Evolutionary conservation across 371 early-diverging fungal species (phyloP).

Genomic region (Mortierella sp.): DNA sequence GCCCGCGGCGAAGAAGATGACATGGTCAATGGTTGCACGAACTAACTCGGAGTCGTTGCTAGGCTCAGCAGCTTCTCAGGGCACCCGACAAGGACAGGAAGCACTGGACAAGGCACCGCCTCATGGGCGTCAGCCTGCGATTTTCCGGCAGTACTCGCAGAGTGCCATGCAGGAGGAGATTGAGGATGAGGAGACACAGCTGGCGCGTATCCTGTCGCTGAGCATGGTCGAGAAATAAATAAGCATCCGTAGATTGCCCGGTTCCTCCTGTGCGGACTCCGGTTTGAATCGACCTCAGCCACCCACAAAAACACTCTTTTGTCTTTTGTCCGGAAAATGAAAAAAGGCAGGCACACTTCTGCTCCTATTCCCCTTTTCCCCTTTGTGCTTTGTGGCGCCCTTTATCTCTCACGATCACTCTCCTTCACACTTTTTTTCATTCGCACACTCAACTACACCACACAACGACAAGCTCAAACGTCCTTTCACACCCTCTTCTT

Average conservation of each 20-base stretch:
- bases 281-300: slow-evolving; percentile 15
- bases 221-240: slow-evolving; percentile 53
- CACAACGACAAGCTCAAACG: neutral
- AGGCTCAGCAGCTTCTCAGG: neutral
- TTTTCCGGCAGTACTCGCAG: slow-evolving; percentile 37
- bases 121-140: slow-evolving; percentile 19
- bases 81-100: slow-evolving; percentile 5
- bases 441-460: neutral
- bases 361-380: neutral
- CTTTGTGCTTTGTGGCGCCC: neutral
- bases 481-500: neutral
- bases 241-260: neutral
- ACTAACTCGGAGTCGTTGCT: slow-evolving; percentile 25
- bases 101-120: neutral
- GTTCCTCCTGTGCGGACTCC: neutral
- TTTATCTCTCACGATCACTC: neutral
- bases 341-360: slow-evolving; percentile 8
- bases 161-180: slow-evolving; percentile 30
- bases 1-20: slow-evolving; percentile 24
- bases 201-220: slow-evolving; percentile 54
- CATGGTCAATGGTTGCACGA: slow-evolving; percentile 54
- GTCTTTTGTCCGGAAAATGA: slow-evolving; percentile 15
- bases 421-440: neutral
- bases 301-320: slow-evolving; percentile 6
- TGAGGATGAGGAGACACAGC: slow-evolving; percentile 54